Percentiles rank a stretch among this genome's conserved stretches.
Evolutionary conservation across 106 monocot species (phyloP).

Genomic region (Xerophyta viscosa): DNA sequence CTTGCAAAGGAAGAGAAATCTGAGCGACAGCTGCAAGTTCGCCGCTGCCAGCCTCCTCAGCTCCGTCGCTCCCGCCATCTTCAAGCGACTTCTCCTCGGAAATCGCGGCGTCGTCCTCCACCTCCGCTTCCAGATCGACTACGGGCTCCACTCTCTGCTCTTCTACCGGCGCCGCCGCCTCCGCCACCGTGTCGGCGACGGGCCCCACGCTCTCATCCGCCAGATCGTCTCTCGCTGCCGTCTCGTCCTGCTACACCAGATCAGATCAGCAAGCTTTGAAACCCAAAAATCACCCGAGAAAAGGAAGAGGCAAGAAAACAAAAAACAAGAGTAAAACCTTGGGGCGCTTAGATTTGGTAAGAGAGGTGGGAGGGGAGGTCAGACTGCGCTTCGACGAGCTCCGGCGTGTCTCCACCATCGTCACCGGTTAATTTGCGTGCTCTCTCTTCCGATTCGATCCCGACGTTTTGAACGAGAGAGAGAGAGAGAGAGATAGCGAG

Average conservation of each 20-base stretch:
- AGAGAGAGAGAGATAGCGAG: no score
- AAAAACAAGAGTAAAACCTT: slow-evolving; percentile 8
- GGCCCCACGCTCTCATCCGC: no score
- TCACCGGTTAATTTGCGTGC: no score
- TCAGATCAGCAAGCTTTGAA: no score
- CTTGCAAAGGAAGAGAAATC: background rate
- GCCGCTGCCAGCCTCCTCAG: background rate
- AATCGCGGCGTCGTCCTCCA: background rate
- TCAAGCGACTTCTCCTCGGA: background rate
- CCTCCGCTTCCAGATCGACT: no score
- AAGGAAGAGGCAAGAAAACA: background rate
- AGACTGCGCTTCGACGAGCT: slow-evolving; percentile 35
- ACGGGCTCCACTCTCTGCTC: background rate
- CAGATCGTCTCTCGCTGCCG: background rate
- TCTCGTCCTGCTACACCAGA: background rate
- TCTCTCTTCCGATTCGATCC: no score
- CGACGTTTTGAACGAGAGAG: background rate
- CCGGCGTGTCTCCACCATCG: slow-evolving; percentile 41
- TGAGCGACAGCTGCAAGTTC: background rate
- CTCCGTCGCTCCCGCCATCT: background rate
- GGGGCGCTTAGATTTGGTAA: slow-evolving; percentile 23
- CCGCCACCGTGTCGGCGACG: background rate
- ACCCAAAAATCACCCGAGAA: no score
- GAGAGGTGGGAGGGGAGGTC: slow-evolving; percentile 15
- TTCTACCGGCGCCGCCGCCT: no score